Conservation (phyloP, 2,329 filamentous ascomycete genomes). For the Verticillium nonalfalfae region DNA sequence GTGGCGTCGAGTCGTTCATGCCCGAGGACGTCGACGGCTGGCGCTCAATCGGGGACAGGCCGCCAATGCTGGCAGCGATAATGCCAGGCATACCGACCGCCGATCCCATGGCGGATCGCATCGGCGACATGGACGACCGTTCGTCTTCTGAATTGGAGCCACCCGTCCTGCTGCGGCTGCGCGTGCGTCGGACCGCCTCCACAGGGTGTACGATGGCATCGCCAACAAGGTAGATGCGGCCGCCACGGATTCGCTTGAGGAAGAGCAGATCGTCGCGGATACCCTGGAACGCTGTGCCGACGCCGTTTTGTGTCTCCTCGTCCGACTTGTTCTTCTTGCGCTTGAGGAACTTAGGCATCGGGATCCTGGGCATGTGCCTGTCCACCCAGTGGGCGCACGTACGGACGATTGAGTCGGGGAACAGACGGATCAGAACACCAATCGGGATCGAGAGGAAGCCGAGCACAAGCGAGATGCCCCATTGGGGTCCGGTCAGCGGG, state of each 20-base stretch:
- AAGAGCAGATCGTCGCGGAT: slow-evolving; percentile 57
- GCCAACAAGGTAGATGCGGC: slow-evolving; percentile 52
- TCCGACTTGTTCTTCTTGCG: slow-evolving; percentile 11
- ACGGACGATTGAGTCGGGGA: slow-evolving; percentile 16
- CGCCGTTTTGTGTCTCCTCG: slow-evolving; percentile 24
- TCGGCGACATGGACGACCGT: slow-evolving; percentile 9
- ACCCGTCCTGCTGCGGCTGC: slow-evolving; percentile 7
- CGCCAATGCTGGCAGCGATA: slow-evolving; percentile 13
- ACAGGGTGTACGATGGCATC: slow-evolving; percentile 51
- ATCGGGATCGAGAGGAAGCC: slow-evolving; percentile 61
- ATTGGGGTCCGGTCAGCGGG: slow-evolving; percentile 52
- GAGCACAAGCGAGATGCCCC: slow-evolving; percentile 63
- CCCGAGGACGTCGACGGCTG: slow-evolving; percentile 1
- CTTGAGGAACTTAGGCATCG: slow-evolving; percentile 7
- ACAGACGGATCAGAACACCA: slow-evolving; percentile 57
- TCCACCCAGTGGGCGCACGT: slow-evolving; percentile 6
- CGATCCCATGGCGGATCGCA: slow-evolving; percentile 11
- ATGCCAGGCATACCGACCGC: slow-evolving; percentile 14
- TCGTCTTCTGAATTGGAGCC: slow-evolving; percentile 7
- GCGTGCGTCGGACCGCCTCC: slow-evolving; percentile 24
- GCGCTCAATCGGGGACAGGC: slow-evolving; percentile 9
- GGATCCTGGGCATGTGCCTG: slow-evolving; percentile 8
- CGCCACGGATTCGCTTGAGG: slow-evolving; percentile 54
- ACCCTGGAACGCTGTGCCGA: slow-evolving; percentile 39
- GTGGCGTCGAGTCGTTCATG: background rate